phyloP scores from a whole-genome alignment of 768 basidiomycete species.

The Mycena metata region DNA sequence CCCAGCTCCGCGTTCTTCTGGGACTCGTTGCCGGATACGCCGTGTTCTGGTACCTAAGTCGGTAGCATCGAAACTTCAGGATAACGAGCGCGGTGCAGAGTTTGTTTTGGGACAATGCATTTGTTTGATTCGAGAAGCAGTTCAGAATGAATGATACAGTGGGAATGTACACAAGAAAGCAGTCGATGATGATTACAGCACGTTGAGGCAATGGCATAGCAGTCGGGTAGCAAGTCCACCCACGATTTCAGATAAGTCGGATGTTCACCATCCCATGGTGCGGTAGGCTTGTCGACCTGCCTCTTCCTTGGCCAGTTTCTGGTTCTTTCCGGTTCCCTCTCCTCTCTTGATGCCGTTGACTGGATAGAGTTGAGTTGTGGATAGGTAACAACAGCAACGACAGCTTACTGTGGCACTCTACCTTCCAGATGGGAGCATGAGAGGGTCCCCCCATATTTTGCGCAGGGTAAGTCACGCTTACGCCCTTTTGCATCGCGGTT shows the following conservation, averaged over 20 bases:
- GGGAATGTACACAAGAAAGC: too few relatives aligned
- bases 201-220: not conserved
- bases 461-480: constrained; percentile 61
- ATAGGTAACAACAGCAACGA: not conserved
- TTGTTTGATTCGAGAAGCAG: constrained; percentile 1
- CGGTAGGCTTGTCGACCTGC: constrained; percentile 72
- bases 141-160: constrained; percentile 4
- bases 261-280: constrained; percentile 63
- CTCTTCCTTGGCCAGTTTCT: constrained; percentile 77
- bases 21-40: constrained; percentile 75
- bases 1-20: constrained; percentile 73
- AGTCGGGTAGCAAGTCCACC: not conserved
- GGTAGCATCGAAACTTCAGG: constrained; percentile 11
- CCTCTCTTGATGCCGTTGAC: constrained; percentile 68
- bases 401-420: constrained; percentile 64
- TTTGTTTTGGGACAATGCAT: constrained; percentile 13
- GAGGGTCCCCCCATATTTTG: constrained; percentile 60
- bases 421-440: constrained; percentile 71
- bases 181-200: too few relatives aligned
- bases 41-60: constrained; percentile 67
- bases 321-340: constrained; percentile 65
- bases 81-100: not conserved
- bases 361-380: constrained; percentile 39
- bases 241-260: not conserved
- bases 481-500: constrained; percentile 40